These are phyloP conservation scores for Cutaneotrichosporon arboriforme DNA, from an alignment of 1,284 basidiomycete species.

Conservation along the genomic window DNA sequence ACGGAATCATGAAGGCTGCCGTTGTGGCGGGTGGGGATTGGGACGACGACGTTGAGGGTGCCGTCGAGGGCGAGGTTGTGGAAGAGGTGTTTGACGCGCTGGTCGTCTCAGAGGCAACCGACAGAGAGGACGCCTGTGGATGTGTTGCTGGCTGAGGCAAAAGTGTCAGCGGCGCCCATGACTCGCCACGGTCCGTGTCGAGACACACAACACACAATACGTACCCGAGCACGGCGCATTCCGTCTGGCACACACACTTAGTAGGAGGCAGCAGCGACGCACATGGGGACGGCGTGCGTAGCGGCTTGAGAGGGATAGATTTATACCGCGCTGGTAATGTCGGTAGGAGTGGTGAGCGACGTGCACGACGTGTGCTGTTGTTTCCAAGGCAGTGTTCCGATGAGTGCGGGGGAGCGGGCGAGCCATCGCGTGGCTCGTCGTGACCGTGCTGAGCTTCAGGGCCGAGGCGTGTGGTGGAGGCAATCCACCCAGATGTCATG, in stretches of 20 bases:
- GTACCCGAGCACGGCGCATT: slow-evolving; percentile 3
- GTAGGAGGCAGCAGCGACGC: too few species aligned
- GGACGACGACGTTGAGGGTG: not conserved
- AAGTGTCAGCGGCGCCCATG: too few species aligned
- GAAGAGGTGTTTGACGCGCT: not conserved
- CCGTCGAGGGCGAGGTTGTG: not conserved
- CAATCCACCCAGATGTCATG: not conserved
- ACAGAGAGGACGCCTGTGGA: not conserved
- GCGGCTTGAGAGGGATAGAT: not conserved
- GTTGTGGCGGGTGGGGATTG: not conserved
- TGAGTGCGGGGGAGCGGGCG: too few species aligned
- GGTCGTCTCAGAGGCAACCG: not conserved
- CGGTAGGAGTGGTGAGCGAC: too few species aligned
- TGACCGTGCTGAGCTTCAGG: too few species aligned
- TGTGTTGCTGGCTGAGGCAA: not conserved
- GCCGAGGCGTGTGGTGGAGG: not conserved
- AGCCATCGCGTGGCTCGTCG: too few species aligned
- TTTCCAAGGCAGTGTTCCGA: not conserved
- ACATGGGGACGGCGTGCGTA: not conserved
- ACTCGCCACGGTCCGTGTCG: too few species aligned
- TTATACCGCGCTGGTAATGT: not conserved
- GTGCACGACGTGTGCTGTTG: not conserved
- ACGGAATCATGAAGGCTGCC: not conserved
- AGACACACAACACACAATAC: not conserved
- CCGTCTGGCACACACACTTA: too few species aligned